Percentiles rank a stretch among this genome's conserved stretches.
phyloP scores from a whole-genome alignment of 2,329 filamentous ascomycete species.

The Hypomyces perniciosus region DNA sequence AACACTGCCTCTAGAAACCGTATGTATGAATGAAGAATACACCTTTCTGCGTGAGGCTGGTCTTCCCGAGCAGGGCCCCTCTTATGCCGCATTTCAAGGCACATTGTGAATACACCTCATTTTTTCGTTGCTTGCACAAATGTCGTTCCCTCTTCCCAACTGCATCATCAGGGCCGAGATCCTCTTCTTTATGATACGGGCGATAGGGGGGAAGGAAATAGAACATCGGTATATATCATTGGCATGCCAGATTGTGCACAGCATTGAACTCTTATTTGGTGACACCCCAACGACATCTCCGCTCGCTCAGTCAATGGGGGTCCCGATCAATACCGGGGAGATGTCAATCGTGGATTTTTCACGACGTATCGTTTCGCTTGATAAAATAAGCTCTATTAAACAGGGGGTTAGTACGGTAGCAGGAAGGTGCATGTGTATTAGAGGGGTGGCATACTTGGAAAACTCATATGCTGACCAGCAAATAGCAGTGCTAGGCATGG shows the following conservation, averaged over 20 bases:
- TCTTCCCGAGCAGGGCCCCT: not conserved
- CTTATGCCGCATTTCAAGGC: not conserved
- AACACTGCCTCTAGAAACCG: not conserved
- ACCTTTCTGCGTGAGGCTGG: not conserved
- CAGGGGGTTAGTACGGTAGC: not conserved
- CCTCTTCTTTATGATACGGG: not conserved
- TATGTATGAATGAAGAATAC: not conserved
- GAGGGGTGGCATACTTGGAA: constrained; percentile 50
- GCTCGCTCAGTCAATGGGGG: not conserved
- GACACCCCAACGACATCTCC: not conserved
- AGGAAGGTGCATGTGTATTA: too few species aligned
- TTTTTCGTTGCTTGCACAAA: not conserved
- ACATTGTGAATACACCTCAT: not conserved
- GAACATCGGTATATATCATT: not conserved
- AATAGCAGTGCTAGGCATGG: constrained; percentile 98
- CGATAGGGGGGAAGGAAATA: not conserved
- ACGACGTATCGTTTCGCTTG: constrained; percentile 40
- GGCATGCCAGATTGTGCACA: not conserved
- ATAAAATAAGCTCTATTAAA: constrained; percentile 53
- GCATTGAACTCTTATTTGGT: not conserved
- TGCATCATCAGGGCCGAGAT: not conserved
- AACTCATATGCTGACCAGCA: constrained; percentile 82
- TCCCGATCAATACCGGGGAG: not conserved
- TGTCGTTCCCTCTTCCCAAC: not conserved
- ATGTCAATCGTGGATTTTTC: constrained; percentile 13